Percentiles rank a stretch among this genome's conserved stretches.
Evolutionary conservation across 2,329 filamentous ascomycete species (phyloP).

Genomic region (Lecanoromycetidae sp.): DNA sequence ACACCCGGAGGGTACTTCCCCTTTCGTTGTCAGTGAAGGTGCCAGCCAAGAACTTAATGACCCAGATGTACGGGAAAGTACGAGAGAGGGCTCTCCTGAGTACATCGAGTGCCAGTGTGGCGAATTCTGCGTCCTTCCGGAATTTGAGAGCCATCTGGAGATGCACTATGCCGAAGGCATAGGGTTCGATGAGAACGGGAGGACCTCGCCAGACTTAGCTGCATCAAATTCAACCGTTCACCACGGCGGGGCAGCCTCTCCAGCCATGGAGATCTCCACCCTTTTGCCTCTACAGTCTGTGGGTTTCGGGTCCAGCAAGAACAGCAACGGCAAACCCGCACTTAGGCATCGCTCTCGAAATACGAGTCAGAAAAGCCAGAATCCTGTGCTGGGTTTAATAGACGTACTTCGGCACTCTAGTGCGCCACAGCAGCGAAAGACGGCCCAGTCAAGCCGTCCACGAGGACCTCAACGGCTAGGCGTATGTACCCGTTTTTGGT

Average conservation of each 20-base stretch:
- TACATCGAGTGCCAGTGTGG: slow-evolving; percentile 49
- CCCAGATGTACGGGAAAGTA: background rate
- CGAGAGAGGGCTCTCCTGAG: slow-evolving; percentile 20
- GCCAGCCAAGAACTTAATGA: background rate
- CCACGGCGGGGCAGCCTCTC: background rate
- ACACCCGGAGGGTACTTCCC: slow-evolving; percentile 30
- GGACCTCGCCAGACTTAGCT: slow-evolving; percentile 3
- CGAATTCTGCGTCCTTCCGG: slow-evolving; percentile 41
- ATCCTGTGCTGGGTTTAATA: background rate
- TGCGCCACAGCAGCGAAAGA: background rate
- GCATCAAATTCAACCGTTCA: background rate
- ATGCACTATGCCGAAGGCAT: slow-evolving; percentile 42
- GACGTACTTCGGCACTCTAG: slow-evolving; percentile 1
- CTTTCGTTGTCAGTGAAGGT: slow-evolving; percentile 21
- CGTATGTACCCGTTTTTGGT: slow-evolving; percentile 15
- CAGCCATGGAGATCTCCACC: background rate
- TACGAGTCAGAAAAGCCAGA: background rate
- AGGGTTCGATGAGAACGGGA: slow-evolving; percentile 30
- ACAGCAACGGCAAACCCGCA: background rate
- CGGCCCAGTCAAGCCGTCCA: background rate
- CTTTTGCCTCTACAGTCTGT: background rate
- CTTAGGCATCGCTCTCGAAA: background rate
- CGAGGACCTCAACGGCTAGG: slow-evolving; percentile 19
- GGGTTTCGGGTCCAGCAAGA: background rate
- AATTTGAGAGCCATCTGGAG: slow-evolving; percentile 48